These are phyloP conservation scores for Patellifolia procumbens DNA, from an alignment of 179 eudicot genomes.

Conservation along the genomic window DNA sequence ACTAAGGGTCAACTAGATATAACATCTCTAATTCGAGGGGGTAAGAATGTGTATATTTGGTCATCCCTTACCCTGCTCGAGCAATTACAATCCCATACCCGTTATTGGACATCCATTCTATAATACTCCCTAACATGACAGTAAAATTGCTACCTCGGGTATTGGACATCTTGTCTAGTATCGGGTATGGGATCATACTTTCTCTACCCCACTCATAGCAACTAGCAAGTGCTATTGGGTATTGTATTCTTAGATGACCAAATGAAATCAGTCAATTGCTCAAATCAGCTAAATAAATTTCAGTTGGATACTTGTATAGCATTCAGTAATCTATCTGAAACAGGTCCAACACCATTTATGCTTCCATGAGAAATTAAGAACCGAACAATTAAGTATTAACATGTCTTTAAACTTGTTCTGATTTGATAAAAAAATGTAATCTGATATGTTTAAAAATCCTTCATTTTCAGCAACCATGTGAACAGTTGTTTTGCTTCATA, in stretches of 20 bases:
- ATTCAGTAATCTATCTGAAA: background rate
- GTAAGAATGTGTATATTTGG: background rate
- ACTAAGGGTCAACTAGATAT: background rate
- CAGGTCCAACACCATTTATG: background rate
- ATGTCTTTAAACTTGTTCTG: background rate
- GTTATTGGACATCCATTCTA: too few relatives aligned
- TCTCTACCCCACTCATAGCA: too few relatives aligned
- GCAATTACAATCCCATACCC: too few relatives aligned
- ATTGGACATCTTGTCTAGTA: too few relatives aligned
- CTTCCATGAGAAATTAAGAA: background rate
- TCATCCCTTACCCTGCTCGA: background rate
- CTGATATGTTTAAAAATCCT: background rate
- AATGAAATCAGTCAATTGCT: background rate
- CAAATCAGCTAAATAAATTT: too few relatives aligned
- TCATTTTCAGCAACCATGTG: slow-evolving; percentile 30
- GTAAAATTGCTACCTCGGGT: too few relatives aligned
- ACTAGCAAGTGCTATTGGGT: too few relatives aligned
- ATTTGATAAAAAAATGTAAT: slow-evolving; percentile 8
- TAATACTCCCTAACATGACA: too few relatives aligned
- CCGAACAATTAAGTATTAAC: background rate
- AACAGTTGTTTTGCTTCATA: slow-evolving; percentile 24
- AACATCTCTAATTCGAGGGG: background rate
- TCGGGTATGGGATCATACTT: too few relatives aligned
- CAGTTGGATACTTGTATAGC: background rate
- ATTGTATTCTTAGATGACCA: too few relatives aligned